Base-by-base conservation (phyloP, 23 red algal genomes). In the Porphyridium purpureum region DNA sequence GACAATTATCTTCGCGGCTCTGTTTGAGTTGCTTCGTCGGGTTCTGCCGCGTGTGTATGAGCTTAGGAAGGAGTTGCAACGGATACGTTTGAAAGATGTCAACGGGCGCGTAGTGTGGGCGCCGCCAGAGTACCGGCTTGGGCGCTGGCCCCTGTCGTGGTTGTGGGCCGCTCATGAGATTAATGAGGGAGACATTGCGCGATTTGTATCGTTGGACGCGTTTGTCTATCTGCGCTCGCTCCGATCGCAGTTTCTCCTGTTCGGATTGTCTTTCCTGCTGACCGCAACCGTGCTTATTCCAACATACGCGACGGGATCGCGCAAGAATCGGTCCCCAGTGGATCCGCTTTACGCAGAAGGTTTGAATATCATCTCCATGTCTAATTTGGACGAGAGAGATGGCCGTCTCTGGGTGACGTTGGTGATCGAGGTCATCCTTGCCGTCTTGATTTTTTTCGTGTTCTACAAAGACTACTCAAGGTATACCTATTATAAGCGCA, bases 331-430 rank as follows among this genome's bases (percentile, higher is more conserved):
- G n/a, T n/a, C n/a, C n/a, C n/a, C n/a, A n/a, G n/a, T n/a, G n/a
- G n/a, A n/a, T n/a, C n/a, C n/a, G n/a, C n/a, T n/a, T n/a, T n/a
- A n/a, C n/a, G 38, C 38, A 11, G 38, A 17, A 44, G 38, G 38
- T 11, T 11, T 44, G 11, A 29, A 46, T 5, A 29, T 86, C 29
- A n/a, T 86, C 8, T 75, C 67, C 11, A 50, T 76, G 14, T 52
- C 67, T 6, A 86, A 86, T 49, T 67, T 86, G n/a, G 26, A 31
- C 24, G 29, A 46, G 33, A 26, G 48, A 7, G 52, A 47, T 27
- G 50, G 11, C 19, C 57, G 81, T 17, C 23, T 86, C 41, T 86
- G 81, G 81, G 70, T 49, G 27, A 54, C 67, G 24, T 38, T 57
- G 38, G 17, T 75, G 17, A 34, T 56, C 11, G 81, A 86, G 41